Evolutionary conservation across 2,329 filamentous ascomycete genomes (phyloP).

Genomic region (Scolecobasidium constrictum): DNA sequence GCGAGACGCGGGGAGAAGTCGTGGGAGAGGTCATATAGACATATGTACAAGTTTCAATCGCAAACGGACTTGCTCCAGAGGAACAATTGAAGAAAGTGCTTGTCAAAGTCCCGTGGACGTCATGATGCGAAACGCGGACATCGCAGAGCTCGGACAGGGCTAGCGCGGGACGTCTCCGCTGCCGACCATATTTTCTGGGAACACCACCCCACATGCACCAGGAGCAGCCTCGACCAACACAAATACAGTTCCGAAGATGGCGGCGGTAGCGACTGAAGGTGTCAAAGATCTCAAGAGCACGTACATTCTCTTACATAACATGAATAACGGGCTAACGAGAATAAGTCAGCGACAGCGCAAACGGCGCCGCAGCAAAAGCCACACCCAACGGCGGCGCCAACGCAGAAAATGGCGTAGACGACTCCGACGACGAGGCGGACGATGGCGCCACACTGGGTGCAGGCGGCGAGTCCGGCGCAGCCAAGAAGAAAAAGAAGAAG

Average conservation of each 20-base stretch:
- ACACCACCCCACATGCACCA: too few species aligned
- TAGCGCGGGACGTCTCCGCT: too few species aligned
- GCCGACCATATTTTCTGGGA: too few species aligned
- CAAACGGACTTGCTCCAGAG: too few species aligned
- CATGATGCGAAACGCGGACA: too few species aligned
- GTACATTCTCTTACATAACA: constrained; percentile 8
- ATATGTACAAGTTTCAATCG: too few species aligned
- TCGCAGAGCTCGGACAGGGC: too few species aligned
- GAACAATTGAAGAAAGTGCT: too few species aligned
- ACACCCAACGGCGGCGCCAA: constrained; percentile 12
- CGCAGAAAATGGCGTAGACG: constrained; percentile 34
- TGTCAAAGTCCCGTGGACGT: too few species aligned
- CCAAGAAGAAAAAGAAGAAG: constrained; percentile 78
- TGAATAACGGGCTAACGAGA: neutral
- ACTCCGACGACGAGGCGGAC: constrained; percentile 44
- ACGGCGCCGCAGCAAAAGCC: constrained; percentile 18
- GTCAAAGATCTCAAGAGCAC: constrained; percentile 27
- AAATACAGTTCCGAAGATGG: constrained; percentile 21
- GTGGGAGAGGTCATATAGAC: too few species aligned
- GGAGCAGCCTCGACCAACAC: too few species aligned
- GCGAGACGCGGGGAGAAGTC: too few species aligned
- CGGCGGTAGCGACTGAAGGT: constrained; percentile 24
- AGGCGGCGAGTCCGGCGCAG: constrained; percentile 24
- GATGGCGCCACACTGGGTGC: constrained; percentile 38
- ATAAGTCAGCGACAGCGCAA: constrained; percentile 26